Evolutionary conservation across 345 rosid genomes (phyloP).

Genomic region (Aquilaria yunnanensis): DNA sequence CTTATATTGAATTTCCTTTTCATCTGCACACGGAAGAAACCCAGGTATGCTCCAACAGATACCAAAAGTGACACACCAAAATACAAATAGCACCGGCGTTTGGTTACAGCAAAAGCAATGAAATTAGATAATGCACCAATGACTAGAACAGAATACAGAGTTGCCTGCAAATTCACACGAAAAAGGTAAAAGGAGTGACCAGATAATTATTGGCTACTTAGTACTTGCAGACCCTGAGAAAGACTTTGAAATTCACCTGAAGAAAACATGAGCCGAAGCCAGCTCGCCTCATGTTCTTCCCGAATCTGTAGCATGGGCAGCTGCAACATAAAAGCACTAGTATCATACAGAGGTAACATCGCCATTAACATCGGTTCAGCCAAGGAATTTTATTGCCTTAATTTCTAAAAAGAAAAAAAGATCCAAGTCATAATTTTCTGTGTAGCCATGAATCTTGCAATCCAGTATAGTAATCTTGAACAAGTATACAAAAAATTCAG

Average conservation of each 20-base stretch:
- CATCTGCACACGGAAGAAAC: constrained; percentile 61
- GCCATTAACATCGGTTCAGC: background rate
- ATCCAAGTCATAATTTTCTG: background rate
- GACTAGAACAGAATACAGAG: constrained; percentile 50
- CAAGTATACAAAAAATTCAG: too few relatives aligned
- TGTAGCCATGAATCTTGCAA: too few relatives aligned
- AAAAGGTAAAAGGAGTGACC: constrained; percentile 5
- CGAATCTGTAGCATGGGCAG: constrained; percentile 91
- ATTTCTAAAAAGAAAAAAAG: background rate
- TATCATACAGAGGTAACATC: constrained; percentile 7
- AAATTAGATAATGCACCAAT: constrained; percentile 33
- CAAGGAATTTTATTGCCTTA: background rate
- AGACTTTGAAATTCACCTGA: constrained; percentile 41
- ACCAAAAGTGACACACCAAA: constrained; percentile 48
- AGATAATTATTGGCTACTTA: background rate
- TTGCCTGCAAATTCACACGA: constrained; percentile 43
- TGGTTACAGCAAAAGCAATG: constrained; percentile 54
- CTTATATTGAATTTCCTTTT: constrained; percentile 72
- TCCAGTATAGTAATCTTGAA: background rate
- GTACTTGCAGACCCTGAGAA: background rate
- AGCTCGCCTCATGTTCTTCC: constrained; percentile 78
- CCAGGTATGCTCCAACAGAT: constrained; percentile 52
- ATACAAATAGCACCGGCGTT: constrained; percentile 58
- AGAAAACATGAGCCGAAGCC: constrained; percentile 81
- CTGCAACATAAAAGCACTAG: constrained; percentile 37